A percentile compares a stretch with the other conserved stretches of the same genome.
Conservation (phyloP, 176 grass and related monocot genomes). For the Cenchrus americanus region DNA sequence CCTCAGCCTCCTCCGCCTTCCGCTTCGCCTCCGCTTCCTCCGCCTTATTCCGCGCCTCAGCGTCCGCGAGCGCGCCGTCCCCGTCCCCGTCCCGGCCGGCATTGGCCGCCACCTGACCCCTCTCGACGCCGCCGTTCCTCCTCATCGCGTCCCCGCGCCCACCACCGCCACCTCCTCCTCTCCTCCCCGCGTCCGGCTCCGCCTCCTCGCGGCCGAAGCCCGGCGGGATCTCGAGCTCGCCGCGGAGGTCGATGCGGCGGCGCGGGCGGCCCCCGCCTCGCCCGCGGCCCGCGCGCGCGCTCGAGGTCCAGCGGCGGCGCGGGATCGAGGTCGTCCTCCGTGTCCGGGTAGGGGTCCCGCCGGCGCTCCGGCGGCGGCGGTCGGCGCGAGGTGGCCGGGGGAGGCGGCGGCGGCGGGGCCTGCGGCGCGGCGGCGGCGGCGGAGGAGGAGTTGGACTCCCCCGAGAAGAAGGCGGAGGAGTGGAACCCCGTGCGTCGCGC, state of each 20-base stretch:
- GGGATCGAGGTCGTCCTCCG: conserved; percentile 34
- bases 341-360: background rate
- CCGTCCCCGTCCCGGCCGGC: conserved; percentile 39
- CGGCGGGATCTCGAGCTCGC: conserved; percentile 60
- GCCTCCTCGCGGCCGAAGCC: conserved; percentile 14
- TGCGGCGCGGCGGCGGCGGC: conserved; percentile 12
- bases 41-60: conserved; percentile 53
- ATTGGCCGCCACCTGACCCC: conserved; percentile 35
- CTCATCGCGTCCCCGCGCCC: conserved; percentile 38
- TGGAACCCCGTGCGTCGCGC: conserved; percentile 89
- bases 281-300: conserved; percentile 5
- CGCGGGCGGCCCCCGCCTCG: background rate
- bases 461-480: conserved; percentile 61
- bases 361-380: conserved; percentile 20
- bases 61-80: conserved; percentile 43
- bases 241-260: conserved; percentile 58
- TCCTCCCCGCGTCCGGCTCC: conserved; percentile 27
- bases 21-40: conserved; percentile 50
- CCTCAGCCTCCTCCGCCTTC: conserved; percentile 53
- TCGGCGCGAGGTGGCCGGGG: conserved; percentile 25
- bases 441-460: conserved; percentile 50
- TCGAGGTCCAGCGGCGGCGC: conserved; percentile 48
- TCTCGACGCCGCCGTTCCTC: conserved; percentile 47
- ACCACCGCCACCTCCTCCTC: background rate
- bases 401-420: conserved; percentile 14